Conservation (phyloP, 2,329 filamentous ascomycete genomes). For the Exophiala bonariae region DNA sequence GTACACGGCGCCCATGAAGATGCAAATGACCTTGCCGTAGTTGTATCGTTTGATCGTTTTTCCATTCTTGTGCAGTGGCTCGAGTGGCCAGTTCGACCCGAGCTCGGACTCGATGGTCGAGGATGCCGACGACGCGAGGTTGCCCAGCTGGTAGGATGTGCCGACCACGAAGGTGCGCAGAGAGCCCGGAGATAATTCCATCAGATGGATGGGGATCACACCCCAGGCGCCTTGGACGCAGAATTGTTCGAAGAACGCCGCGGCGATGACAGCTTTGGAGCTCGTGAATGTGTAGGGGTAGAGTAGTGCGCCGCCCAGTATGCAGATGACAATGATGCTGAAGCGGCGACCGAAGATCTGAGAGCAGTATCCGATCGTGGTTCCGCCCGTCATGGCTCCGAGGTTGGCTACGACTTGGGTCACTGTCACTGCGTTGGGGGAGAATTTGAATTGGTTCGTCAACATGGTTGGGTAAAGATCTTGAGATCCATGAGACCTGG, state of each 20-base stretch:
- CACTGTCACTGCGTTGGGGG: constrained; percentile 61
- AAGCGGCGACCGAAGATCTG: constrained; percentile 70
- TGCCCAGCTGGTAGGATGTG: constrained; percentile 64
- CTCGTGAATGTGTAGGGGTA: constrained; percentile 78
- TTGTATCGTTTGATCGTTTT: constrained; percentile 56
- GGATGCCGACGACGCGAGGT: constrained; percentile 60
- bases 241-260: constrained; percentile 82
- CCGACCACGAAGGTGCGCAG: constrained; percentile 66
- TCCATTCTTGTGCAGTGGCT: constrained; percentile 44
- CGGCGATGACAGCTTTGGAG: constrained; percentile 66
- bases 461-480: constrained; percentile 64
- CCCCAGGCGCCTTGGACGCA: constrained; percentile 77
- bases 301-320: constrained; percentile 71
- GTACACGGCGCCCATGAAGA: constrained; percentile 86
- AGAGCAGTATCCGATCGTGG: constrained; percentile 64
- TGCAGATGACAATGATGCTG: constrained; percentile 64
- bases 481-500: constrained; percentile 68
- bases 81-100: constrained; percentile 72
- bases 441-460: constrained; percentile 58
- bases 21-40: constrained; percentile 83
- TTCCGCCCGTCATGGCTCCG: constrained; percentile 69
- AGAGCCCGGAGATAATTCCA: constrained; percentile 62
- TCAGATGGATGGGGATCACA: constrained; percentile 69
- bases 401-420: constrained; percentile 73
- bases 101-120: constrained; percentile 76